These are phyloP conservation scores for Mortierella sp. DNA, from an alignment of 371 early-diverging fungal genomes.

Conservation along the genomic window DNA sequence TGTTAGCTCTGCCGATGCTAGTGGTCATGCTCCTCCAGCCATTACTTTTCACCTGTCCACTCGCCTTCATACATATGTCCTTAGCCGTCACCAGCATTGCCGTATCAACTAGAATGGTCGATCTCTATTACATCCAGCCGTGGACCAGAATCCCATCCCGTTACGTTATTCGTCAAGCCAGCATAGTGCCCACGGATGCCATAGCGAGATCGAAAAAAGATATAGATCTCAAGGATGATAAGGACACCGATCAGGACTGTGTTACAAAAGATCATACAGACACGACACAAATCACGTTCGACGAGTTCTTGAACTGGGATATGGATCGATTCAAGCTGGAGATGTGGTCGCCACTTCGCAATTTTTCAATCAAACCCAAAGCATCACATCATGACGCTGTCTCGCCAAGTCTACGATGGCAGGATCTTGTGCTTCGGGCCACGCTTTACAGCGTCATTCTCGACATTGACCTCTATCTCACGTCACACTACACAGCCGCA, in stretches of 20 bases:
- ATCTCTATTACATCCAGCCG: slow-evolving; percentile 48
- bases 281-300: not conserved
- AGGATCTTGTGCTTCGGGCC: slow-evolving; percentile 6
- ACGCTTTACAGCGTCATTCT: slow-evolving; percentile 8
- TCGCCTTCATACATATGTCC: slow-evolving; percentile 11
- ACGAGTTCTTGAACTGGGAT: slow-evolving; percentile 32
- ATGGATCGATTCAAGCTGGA: slow-evolving; percentile 31
- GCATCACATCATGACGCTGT: not conserved
- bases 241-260: not conserved
- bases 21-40: slow-evolving; percentile 11
- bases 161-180: not conserved
- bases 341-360: slow-evolving; percentile 42
- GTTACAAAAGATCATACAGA: too few relatives aligned
- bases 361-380: slow-evolving; percentile 1
- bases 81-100: slow-evolving; percentile 23
- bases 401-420: slow-evolving; percentile 6
- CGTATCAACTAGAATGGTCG: slow-evolving; percentile 25
- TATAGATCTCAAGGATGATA: not conserved
- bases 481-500: slow-evolving; percentile 14
- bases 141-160: slow-evolving; percentile 37
- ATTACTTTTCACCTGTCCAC: slow-evolving; percentile 24
- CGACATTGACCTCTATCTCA: slow-evolving; percentile 14
- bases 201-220: slow-evolving; percentile 28
- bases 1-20: slow-evolving; percentile 23
- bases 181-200: not conserved